Percentiles rank a stretch among this genome's conserved stretches.
phyloP scores from a whole-genome alignment of 768 basidiomycete genomes.

The Agrocybe pediades region DNA sequence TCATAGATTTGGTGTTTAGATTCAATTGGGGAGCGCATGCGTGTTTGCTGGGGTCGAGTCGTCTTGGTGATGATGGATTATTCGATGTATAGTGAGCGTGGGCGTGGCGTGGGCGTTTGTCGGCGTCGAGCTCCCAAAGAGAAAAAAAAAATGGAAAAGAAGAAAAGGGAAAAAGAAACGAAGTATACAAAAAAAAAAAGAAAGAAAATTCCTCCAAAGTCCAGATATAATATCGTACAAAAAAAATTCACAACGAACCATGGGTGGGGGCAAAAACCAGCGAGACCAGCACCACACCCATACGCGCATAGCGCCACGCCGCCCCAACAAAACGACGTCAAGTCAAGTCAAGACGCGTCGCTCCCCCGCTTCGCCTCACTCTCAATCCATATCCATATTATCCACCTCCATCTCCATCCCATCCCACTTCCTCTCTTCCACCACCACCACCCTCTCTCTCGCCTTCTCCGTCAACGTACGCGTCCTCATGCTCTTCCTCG shows the following conservation, averaged over 20 bases:
- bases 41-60: too few relatives aligned
- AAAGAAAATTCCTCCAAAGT: not conserved
- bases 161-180: constrained; percentile 1
- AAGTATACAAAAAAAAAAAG: constrained; percentile 1
- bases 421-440: constrained; percentile 37
- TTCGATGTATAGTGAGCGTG: not conserved
- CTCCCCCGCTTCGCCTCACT: not conserved
- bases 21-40: not conserved
- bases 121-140: too few relatives aligned
- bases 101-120: too few relatives aligned
- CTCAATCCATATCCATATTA: constrained; percentile 51
- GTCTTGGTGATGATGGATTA: not conserved
- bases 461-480: constrained; percentile 13
- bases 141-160: constrained; percentile 1
- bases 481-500: constrained; percentile 45
- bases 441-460: constrained; percentile 25
- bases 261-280: not conserved
- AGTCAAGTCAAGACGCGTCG: not conserved
- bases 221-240: not conserved
- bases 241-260: not conserved
- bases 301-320: not conserved
- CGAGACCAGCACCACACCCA: constrained; percentile 1
- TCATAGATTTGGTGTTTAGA: too few relatives aligned
- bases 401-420: constrained; percentile 60
- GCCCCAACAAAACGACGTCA: not conserved